A percentile compares a stretch with the other conserved stretches of the same genome.
These are phyloP conservation scores for Rhizopogon sp. DNA, from an alignment of 768 basidiomycete genomes.

Conservation along the genomic window DNA sequence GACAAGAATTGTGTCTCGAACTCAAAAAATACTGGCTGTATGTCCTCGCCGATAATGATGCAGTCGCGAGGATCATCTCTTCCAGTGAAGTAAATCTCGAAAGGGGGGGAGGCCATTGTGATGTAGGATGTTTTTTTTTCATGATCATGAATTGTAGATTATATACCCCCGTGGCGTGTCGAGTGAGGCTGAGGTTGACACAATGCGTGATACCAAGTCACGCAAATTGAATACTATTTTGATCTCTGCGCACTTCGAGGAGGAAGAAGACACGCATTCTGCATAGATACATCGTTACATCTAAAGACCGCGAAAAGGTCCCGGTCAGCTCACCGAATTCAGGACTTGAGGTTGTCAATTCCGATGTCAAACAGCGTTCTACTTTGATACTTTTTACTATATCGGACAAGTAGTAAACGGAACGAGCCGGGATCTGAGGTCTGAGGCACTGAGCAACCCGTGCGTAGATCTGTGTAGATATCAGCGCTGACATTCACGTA, in stretches of 20 bases:
- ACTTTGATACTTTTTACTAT: not conserved
- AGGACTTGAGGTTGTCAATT: not conserved
- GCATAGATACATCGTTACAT: not conserved
- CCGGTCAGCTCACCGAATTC: not conserved
- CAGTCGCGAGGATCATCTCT: conserved; percentile 63
- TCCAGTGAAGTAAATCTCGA: conserved; percentile 65
- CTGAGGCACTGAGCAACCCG: not conserved
- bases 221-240: conserved; percentile 42
- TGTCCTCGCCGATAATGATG: conserved; percentile 63
- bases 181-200: conserved; percentile 33
- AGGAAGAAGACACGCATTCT: conserved; percentile 13
- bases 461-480: not conserved
- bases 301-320: conserved; percentile 1
- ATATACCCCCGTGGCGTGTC: conserved; percentile 21
- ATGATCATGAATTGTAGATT: conserved; percentile 7
- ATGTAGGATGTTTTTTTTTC: conserved; percentile 4
- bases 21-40: conserved; percentile 53
- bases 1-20: conserved; percentile 49
- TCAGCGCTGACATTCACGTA: not conserved
- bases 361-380: conserved; percentile 1
- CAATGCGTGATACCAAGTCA: conserved; percentile 47
- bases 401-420: not conserved
- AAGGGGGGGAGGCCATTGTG: conserved; percentile 34
- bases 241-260: conserved; percentile 46
- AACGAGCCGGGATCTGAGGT: not conserved